Evolutionary conservation across 2,329 filamentous ascomycete genomes (phyloP).

Genomic region (Aureobasidium subglaciale): DNA sequence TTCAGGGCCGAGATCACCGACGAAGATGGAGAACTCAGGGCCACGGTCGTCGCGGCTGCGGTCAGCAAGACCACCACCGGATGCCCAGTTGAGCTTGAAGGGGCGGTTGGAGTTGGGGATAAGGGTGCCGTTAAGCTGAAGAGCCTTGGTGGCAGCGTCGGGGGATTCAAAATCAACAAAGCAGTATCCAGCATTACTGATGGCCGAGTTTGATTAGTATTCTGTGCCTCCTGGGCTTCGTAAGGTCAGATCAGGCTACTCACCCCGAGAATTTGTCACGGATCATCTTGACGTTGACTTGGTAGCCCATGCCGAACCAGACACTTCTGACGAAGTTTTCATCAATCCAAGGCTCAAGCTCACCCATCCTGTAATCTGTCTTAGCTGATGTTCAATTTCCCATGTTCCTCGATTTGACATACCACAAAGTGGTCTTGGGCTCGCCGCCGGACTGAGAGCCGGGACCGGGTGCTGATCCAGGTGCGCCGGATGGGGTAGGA

Average conservation of each 20-base stretch:
- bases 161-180: slow-evolving; percentile 87
- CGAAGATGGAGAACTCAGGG: slow-evolving; percentile 95
- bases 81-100: slow-evolving; percentile 99
- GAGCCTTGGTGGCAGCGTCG: slow-evolving; percentile 82
- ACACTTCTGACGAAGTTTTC: slow-evolving; percentile 97
- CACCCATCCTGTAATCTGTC: slow-evolving; percentile 72
- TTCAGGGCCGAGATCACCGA: slow-evolving; percentile 93
- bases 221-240: neutral
- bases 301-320: slow-evolving; percentile 87
- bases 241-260: slow-evolving; percentile 26
- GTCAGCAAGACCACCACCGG: slow-evolving; percentile 89
- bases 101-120: slow-evolving; percentile 91
- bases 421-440: slow-evolving; percentile 49
- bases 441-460: slow-evolving; percentile 34
- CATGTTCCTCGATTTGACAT: slow-evolving; percentile 23
- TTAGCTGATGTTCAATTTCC: slow-evolving; percentile 23
- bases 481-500: slow-evolving; percentile 43
- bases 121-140: slow-evolving; percentile 77
- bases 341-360: slow-evolving; percentile 98
- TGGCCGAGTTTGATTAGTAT: slow-evolving; percentile 23
- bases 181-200: slow-evolving; percentile 94
- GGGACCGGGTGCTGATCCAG: slow-evolving; percentile 31
- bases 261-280: slow-evolving; percentile 98
- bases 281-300: slow-evolving; percentile 98
- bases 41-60: slow-evolving; percentile 94